Conservation (phyloP, 2,329 filamentous ascomycete genomes). For the Xylaria sp. region DNA sequence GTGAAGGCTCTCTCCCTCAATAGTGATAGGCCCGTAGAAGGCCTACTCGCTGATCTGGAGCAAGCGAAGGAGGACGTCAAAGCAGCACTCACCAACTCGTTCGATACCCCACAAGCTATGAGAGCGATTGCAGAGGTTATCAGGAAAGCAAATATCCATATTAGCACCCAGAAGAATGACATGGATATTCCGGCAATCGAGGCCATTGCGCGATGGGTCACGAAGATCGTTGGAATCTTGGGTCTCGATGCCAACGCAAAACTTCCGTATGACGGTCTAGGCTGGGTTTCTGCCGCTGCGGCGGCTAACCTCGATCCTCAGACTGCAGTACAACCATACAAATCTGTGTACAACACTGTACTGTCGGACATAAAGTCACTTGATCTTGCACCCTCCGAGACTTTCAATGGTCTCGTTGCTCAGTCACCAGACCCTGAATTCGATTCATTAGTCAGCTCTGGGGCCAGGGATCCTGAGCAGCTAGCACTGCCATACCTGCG, state of each 20-base stretch:
- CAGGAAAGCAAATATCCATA: constrained; percentile 70
- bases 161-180: constrained; percentile 50
- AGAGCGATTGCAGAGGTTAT: constrained; percentile 76
- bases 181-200: constrained; percentile 53
- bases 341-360: constrained; percentile 48
- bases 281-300: constrained; percentile 52
- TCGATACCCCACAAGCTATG: constrained; percentile 84
- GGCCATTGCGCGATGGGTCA: constrained; percentile 74
- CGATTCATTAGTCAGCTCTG: constrained; percentile 45
- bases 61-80: constrained; percentile 59
- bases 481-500: constrained; percentile 59
- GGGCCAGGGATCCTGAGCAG: constrained; percentile 55
- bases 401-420: constrained; percentile 47
- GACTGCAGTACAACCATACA: constrained; percentile 51
- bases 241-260: constrained; percentile 71
- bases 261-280: constrained; percentile 58
- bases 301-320: constrained; percentile 47
- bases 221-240: constrained; percentile 80
- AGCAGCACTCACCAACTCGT: constrained; percentile 75
- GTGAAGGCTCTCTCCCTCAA: constrained; percentile 45
- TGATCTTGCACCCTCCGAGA: constrained; percentile 50
- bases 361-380: constrained; percentile 50
- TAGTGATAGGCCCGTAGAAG: constrained; percentile 36
- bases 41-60: constrained; percentile 46
- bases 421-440: constrained; percentile 52